Percentiles rank a stretch among this genome's conserved stretches.
Evolutionary conservation across 176 grass and related monocot species (phyloP).

Genomic region (Hsuehochloa calcarea): DNA sequence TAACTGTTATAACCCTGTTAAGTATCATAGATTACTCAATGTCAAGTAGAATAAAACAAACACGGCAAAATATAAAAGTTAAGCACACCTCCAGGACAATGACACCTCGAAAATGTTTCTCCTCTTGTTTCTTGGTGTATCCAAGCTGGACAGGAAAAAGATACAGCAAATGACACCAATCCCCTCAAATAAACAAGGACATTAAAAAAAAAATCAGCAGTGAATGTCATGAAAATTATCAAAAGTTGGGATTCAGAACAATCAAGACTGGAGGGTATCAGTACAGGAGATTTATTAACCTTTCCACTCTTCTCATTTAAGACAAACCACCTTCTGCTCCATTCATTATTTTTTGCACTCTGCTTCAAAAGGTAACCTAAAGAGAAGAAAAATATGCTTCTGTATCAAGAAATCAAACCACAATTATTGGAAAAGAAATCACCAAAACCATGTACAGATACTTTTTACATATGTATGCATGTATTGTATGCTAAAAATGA

Average conservation of each 20-base stretch:
- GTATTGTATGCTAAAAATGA: not conserved
- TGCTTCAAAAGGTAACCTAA: slow-evolving; percentile 86
- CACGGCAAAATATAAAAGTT: slow-evolving; percentile 4
- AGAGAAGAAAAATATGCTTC: slow-evolving; percentile 13
- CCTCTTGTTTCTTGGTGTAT: slow-evolving; percentile 97
- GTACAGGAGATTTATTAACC: slow-evolving; percentile 46
- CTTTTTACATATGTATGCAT: not conserved
- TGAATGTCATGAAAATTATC: slow-evolving; percentile 11
- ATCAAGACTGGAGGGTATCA: not conserved
- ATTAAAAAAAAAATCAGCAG: not conserved
- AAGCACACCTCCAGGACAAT: slow-evolving; percentile 74
- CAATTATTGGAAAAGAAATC: slow-evolving; percentile 1
- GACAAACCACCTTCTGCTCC: slow-evolving; percentile 92
- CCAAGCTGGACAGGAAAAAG: slow-evolving; percentile 61
- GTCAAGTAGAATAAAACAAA: slow-evolving; percentile 15
- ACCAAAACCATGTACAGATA: not conserved
- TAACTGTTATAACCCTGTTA: slow-evolving; percentile 11
- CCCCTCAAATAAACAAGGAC: slow-evolving; percentile 12
- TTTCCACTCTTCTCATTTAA: slow-evolving; percentile 95
- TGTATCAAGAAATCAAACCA: slow-evolving; percentile 17
- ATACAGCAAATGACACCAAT: slow-evolving; percentile 29
- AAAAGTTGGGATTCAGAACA: slow-evolving; percentile 20
- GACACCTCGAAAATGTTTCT: slow-evolving; percentile 86
- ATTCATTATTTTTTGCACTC: slow-evolving; percentile 95
- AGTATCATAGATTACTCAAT: not conserved